Evolutionary conservation across 208 protist species (phyloP).

Genomic region (Wallacemonas sp.): DNA sequence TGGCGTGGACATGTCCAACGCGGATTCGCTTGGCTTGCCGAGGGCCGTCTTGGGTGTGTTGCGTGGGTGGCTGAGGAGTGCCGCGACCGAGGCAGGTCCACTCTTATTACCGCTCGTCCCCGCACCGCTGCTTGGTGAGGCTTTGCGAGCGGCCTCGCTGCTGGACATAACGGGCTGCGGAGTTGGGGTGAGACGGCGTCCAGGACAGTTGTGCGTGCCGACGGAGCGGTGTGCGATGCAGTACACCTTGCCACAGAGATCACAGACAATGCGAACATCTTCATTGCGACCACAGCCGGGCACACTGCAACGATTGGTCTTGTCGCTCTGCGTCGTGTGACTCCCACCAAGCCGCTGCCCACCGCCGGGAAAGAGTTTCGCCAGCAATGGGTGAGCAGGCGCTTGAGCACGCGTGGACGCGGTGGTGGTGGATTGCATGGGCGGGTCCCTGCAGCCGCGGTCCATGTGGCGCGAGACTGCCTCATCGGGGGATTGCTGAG

Average conservation of each 20-base stretch:
- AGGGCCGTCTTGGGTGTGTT: slow-evolving; percentile 64
- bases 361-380: slow-evolving; percentile 1
- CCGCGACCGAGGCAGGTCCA: slow-evolving; percentile 9
- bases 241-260: slow-evolving; percentile 61
- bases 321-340: slow-evolving; percentile 25
- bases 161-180: slow-evolving; percentile 7
- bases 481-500: slow-evolving; percentile 55
- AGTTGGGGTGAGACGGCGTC: background rate
- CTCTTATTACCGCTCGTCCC: background rate
- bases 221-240: slow-evolving; percentile 76
- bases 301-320: slow-evolving; percentile 50
- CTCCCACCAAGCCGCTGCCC: slow-evolving; percentile 6
- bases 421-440: background rate
- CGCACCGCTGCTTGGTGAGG: background rate
- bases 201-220: slow-evolving; percentile 50
- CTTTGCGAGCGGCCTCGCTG: background rate
- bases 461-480: slow-evolving; percentile 82
- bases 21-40: slow-evolving; percentile 59
- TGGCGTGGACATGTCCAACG: slow-evolving; percentile 53
- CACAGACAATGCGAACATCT: slow-evolving; percentile 52
- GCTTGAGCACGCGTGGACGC: background rate
- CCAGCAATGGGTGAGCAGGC: background rate
- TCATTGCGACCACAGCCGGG: slow-evolving; percentile 38
- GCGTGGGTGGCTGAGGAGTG: slow-evolving; percentile 32
- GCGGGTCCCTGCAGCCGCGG: slow-evolving; percentile 48